These are phyloP conservation scores for Aspergillus nidulans DNA, from an alignment of 495 filamentous ascomycete genomes.

Conservation along the genomic window DNA sequence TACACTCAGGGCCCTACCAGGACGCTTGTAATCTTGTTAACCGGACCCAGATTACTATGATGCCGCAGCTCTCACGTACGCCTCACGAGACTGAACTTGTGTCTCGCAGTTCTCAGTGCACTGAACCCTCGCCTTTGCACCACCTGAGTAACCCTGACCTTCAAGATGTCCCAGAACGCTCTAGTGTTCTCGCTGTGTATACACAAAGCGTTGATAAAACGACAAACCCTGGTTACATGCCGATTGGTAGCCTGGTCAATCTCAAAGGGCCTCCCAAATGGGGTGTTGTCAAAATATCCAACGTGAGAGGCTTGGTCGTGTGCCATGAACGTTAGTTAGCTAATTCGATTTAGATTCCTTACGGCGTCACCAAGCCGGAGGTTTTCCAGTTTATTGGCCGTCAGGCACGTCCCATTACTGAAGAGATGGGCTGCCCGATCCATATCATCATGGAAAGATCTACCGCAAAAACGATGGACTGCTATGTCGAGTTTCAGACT, in stretches of 20 bases:
- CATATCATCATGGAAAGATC: slow-evolving; percentile 83
- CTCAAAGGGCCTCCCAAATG: slow-evolving; percentile 17
- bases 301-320: slow-evolving; percentile 30
- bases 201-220: slow-evolving; percentile 2
- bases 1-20: not conserved
- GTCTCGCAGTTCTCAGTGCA: slow-evolving; percentile 8
- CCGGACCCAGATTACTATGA: not conserved
- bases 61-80: not conserved
- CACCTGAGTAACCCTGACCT: slow-evolving; percentile 3
- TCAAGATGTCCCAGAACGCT: not conserved
- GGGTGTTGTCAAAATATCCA: slow-evolving; percentile 46
- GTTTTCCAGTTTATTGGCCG: slow-evolving; percentile 66
- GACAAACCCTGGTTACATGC: slow-evolving; percentile 20
- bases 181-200: not conserved
- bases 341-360: slow-evolving; percentile 56
- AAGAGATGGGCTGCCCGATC: slow-evolving; percentile 54
- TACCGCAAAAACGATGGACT: slow-evolving; percentile 73
- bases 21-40: not conserved
- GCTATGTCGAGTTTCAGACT: slow-evolving; percentile 63
- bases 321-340: slow-evolving; percentile 7
- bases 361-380: slow-evolving; percentile 59
- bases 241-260: slow-evolving; percentile 22
- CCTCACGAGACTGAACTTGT: slow-evolving; percentile 2
- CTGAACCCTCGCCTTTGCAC: not conserved
- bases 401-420: slow-evolving; percentile 51